phyloP scores from a whole-genome alignment of 2,329 filamentous ascomycete species.

The Sclerotinia sclerotiorum region DNA sequence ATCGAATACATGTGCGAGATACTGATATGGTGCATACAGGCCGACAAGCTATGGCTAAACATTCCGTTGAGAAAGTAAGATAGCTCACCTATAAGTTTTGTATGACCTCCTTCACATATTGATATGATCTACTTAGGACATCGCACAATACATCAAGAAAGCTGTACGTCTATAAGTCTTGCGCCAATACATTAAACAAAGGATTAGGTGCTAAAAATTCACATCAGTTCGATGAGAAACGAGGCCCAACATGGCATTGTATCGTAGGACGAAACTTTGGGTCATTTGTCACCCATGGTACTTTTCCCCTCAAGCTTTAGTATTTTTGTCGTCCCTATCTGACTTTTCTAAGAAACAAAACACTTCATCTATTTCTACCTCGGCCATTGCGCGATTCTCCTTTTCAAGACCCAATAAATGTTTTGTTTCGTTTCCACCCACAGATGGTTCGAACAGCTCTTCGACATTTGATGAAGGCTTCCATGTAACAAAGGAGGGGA shows the following conservation, averaged over 20 bases:
- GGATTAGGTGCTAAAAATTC: neutral
- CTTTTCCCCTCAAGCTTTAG: neutral
- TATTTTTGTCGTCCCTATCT: neutral
- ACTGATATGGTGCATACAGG: slow-evolving; percentile 46
- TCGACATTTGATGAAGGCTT: neutral
- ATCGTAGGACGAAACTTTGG: slow-evolving; percentile 98
- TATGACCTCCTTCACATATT: slow-evolving; percentile 23
- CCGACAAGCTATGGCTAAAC: slow-evolving; percentile 70
- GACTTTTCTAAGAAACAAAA: slow-evolving; percentile 68
- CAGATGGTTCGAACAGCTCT: neutral
- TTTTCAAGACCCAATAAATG: slow-evolving; percentile 94
- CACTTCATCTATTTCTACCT: slow-evolving; percentile 99
- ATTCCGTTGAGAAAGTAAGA: slow-evolving; percentile 67
- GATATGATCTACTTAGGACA: slow-evolving; percentile 62
- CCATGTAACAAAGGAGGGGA: slow-evolving; percentile 8
- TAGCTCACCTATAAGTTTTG: neutral
- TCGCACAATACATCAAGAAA: slow-evolving; percentile 93
- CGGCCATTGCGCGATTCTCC: slow-evolving; percentile 93
- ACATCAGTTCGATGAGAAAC: slow-evolving; percentile 85
- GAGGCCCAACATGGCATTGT: slow-evolving; percentile 98
- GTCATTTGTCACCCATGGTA: slow-evolving; percentile 87
- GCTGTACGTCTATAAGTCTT: slow-evolving; percentile 57
- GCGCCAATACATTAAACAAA: neutral
- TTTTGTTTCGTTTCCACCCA: neutral
- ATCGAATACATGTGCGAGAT: neutral